Evolutionary conservation across 306 rosid genomes (phyloP).

Genomic region (Dicorynia guianensis): DNA sequence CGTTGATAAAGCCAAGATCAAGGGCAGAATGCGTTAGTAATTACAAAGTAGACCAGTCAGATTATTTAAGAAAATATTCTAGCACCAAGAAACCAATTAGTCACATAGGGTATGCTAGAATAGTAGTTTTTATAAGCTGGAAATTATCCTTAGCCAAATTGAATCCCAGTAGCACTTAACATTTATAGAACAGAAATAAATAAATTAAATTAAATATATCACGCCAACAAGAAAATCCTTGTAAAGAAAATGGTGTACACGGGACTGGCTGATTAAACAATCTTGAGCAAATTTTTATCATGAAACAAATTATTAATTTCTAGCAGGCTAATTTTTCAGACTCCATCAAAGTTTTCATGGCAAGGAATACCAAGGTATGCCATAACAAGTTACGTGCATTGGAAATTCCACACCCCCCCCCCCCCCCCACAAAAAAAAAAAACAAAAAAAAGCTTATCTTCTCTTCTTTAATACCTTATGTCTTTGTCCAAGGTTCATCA

Average conservation of each 20-base stretch:
- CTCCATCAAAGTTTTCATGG: not conserved
- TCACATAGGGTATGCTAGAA: constrained; percentile 20
- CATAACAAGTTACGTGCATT: constrained; percentile 21
- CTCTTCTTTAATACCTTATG: not conserved
- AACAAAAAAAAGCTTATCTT: not conserved
- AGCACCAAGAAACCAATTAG: constrained; percentile 23
- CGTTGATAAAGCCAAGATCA: constrained; percentile 31
- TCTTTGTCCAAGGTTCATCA: too few species aligned
- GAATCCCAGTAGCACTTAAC: constrained; percentile 11
- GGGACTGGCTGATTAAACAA: constrained; percentile 17
- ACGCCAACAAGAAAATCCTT: constrained; percentile 15
- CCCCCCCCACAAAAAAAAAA: too few species aligned
- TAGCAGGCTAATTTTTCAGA: constrained; percentile 25
- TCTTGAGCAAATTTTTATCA: not conserved
- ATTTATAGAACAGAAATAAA: not conserved
- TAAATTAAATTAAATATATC: not conserved
- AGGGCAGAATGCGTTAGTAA: constrained; percentile 41
- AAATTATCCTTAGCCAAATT: constrained; percentile 32
- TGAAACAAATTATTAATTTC: constrained; percentile 20
- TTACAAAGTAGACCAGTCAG: constrained; percentile 13
- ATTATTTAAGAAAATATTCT: constrained; percentile 27
- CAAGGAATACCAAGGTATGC: constrained; percentile 2
- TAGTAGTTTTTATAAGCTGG: constrained; percentile 31
- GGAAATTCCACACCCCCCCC: not conserved
- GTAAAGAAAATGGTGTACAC: not conserved